Evolutionary conservation across 1,284 basidiomycete species (phyloP).

Genomic region (Xerocomus nothofagi): DNA sequence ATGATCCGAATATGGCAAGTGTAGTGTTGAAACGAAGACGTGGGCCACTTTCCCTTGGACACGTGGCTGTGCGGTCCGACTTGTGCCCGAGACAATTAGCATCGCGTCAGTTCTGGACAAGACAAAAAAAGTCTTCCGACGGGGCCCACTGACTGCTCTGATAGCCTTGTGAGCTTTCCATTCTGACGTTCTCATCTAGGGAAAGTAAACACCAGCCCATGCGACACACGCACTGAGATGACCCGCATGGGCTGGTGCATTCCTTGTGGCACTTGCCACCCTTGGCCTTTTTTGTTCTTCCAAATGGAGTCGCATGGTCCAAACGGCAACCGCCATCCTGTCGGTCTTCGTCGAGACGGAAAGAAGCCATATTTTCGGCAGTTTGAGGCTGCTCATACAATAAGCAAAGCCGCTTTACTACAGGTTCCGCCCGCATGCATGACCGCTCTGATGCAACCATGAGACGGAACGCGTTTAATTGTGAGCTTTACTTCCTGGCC

Average conservation of each 20-base stretch:
- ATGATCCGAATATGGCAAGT: constrained; percentile 1
- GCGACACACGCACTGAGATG: too few relatives aligned
- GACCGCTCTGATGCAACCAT: constrained; percentile 4
- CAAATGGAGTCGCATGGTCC: constrained; percentile 7
- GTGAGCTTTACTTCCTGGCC: neutral
- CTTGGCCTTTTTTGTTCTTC: constrained; percentile 25
- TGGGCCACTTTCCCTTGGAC: too few relatives aligned
- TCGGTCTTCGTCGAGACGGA: neutral
- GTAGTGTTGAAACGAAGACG: too few relatives aligned
- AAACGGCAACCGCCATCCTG: neutral
- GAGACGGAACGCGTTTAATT: constrained; percentile 3
- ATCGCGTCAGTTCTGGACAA: constrained; percentile 1
- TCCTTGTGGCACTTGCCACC: too few relatives aligned
- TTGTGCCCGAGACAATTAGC: constrained; percentile 26
- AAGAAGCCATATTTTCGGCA: neutral
- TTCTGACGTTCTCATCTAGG: neutral
- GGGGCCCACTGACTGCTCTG: neutral
- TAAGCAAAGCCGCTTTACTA: constrained; percentile 5
- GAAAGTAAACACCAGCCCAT: too few relatives aligned
- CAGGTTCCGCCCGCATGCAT: constrained; percentile 4
- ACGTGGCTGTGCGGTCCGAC: constrained; percentile 20
- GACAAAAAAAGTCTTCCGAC: constrained; percentile 22
- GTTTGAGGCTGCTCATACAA: constrained; percentile 15
- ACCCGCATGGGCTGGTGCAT: too few relatives aligned
- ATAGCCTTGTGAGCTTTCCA: neutral